These are phyloP conservation scores for Penicillium sp. DNA, from an alignment of 2,329 filamentous ascomycete genomes.

Conservation along the genomic window DNA sequence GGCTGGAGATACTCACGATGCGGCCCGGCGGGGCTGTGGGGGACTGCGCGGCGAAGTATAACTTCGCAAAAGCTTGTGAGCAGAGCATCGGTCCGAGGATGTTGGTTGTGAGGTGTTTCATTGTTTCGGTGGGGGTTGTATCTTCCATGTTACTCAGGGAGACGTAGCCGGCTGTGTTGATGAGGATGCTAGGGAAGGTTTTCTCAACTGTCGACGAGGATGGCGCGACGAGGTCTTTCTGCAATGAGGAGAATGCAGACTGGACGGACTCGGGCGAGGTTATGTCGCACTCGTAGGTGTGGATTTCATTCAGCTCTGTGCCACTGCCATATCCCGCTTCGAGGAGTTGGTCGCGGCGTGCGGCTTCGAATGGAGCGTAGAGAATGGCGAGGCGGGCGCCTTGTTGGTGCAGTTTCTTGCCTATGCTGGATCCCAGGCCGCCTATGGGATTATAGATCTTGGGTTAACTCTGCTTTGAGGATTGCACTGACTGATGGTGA, in stretches of 20 bases:
- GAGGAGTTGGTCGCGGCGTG: slow-evolving; percentile 41
- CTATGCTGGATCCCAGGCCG: slow-evolving; percentile 49
- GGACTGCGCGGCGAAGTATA: slow-evolving; percentile 39
- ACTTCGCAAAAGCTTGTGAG: slow-evolving; percentile 48
- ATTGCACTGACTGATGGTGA: not conserved
- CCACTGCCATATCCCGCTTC: slow-evolving; percentile 36
- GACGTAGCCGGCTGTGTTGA: slow-evolving; percentile 51
- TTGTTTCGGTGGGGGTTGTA: slow-evolving; percentile 47
- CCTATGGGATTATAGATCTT: slow-evolving; percentile 22
- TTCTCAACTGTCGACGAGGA: slow-evolving; percentile 21
- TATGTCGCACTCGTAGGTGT: slow-evolving; percentile 50
- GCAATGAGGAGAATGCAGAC: slow-evolving; percentile 43
- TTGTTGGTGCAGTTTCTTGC: slow-evolving; percentile 43
- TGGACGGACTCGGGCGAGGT: slow-evolving; percentile 51
- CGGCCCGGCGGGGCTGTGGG: slow-evolving; percentile 39
- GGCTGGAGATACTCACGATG: slow-evolving; percentile 51
- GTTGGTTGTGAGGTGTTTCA: slow-evolving; percentile 49
- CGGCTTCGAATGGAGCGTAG: slow-evolving; percentile 51
- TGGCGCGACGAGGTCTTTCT: slow-evolving; percentile 27
- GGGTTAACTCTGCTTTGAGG: slow-evolving; percentile 22
- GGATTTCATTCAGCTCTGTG: slow-evolving; percentile 28
- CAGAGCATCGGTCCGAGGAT: slow-evolving; percentile 50
- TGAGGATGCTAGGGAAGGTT: slow-evolving; percentile 42
- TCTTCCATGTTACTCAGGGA: slow-evolving; percentile 48
- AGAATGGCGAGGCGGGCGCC: slow-evolving; percentile 49